Conservation (phyloP, 352 stramenopile species). For the Phytophthora lateralis region DNA sequence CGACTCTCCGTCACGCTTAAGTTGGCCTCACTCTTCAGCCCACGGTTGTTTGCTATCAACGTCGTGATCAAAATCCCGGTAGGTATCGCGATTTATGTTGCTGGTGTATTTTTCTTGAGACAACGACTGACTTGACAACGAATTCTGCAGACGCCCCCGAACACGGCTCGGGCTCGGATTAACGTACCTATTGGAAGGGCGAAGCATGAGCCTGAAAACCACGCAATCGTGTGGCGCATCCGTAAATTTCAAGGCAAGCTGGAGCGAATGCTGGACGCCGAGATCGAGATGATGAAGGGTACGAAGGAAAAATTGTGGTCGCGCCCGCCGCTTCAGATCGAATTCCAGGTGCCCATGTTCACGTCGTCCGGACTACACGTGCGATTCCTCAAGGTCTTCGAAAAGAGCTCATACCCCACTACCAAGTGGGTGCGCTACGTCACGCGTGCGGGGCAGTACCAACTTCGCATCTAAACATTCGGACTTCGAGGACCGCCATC, state of each 20-base stretch:
- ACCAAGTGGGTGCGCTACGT: conserved; percentile 99
- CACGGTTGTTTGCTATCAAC: conserved; percentile 96
- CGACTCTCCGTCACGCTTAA: conserved; percentile 84
- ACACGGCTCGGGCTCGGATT: conserved; percentile 96
- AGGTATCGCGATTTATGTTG: conserved; percentile 8
- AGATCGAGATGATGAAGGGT: conserved; percentile 97
- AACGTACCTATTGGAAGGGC: conserved; percentile 95
- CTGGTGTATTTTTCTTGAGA: background rate
- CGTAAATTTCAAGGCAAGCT: conserved; percentile 96
- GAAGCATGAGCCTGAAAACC: conserved; percentile 98
- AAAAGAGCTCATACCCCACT: conserved; percentile 98
- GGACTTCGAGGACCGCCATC: background rate
- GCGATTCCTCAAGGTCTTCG: conserved; percentile 98
- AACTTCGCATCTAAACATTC: conserved; percentile 93
- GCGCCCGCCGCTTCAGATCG: conserved; percentile 95
- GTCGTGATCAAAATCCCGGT: conserved; percentile 96
- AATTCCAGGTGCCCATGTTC: conserved; percentile 99
- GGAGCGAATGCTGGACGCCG: conserved; percentile 94
- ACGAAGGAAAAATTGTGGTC: conserved; percentile 97
- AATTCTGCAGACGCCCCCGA: conserved; percentile 81
- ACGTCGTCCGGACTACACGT: conserved; percentile 97
- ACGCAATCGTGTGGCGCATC: conserved; percentile 98
- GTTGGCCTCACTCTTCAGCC: conserved; percentile 94
- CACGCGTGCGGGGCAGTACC: conserved; percentile 97
- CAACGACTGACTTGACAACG: background rate